These are phyloP conservation scores for Durio zibethinus DNA, from an alignment of 345 rosid species.

Conservation along the genomic window DNA sequence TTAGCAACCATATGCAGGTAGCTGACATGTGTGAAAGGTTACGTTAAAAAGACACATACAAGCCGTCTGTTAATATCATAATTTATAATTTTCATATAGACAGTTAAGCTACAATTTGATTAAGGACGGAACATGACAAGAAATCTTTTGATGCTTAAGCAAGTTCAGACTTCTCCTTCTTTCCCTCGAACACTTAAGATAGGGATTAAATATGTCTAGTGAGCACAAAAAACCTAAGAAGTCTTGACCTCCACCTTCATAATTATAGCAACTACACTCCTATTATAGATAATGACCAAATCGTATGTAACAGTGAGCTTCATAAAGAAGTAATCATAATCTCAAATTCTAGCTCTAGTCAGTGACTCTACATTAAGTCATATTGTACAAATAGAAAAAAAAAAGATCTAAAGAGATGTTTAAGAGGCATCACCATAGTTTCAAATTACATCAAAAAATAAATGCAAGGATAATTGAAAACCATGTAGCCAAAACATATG, in stretches of 20 bases:
- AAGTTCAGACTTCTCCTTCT: neutral
- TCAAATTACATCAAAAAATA: neutral
- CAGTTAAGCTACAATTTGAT: neutral
- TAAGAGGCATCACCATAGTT: neutral
- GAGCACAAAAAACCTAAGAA: neutral
- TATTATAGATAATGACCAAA: neutral
- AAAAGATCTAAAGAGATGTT: neutral
- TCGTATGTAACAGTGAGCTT: neutral
- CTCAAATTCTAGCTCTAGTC: neutral
- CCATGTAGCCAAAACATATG: neutral
- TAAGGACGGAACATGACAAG: neutral
- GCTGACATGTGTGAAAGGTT: neutral
- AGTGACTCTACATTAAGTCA: neutral
- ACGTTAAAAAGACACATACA: neutral
- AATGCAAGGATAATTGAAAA: neutral
- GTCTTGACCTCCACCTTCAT: neutral
- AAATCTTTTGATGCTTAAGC: neutral
- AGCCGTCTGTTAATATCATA: neutral
- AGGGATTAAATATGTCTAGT: neutral
- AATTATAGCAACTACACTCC: neutral
- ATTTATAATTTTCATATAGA: neutral
- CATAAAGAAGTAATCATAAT: neutral
- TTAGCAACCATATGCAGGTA: neutral
- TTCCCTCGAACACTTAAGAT: neutral
- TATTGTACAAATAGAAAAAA: neutral